A percentile compares a stretch with the other conserved stretches of the same genome.
Evolutionary conservation across 2,329 filamentous ascomycete genomes (phyloP).

Genomic region (Ophiobolus disseminans): DNA sequence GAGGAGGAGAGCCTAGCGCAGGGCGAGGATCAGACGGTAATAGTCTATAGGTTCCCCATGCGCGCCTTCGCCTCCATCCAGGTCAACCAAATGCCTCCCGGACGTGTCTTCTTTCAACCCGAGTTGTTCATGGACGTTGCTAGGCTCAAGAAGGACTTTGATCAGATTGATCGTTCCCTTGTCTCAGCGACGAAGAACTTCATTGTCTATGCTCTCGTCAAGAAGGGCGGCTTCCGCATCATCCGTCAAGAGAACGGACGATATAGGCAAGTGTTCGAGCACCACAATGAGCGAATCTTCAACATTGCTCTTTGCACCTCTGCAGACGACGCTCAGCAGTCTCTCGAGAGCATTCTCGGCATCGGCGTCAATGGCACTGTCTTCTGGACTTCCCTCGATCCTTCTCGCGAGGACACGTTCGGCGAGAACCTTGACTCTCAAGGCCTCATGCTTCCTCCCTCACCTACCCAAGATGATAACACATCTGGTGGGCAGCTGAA

Average conservation of each 20-base stretch:
- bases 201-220: conserved; percentile 93
- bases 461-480: conserved; percentile 85
- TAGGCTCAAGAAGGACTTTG: conserved; percentile 94
- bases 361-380: conserved; percentile 94
- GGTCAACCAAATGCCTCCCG: conserved; percentile 65
- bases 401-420: conserved; percentile 59
- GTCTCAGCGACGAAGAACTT: conserved; percentile 88
- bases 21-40: conserved; percentile 71
- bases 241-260: conserved; percentile 93
- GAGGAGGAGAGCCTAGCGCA: conserved; percentile 72
- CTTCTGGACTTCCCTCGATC: conserved; percentile 82
- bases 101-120: conserved; percentile 70
- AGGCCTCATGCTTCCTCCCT: conserved; percentile 87
- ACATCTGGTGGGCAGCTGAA: conserved; percentile 91
- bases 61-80: conserved; percentile 92
- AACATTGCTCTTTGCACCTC: conserved; percentile 83
- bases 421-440: conserved; percentile 85
- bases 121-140: conserved; percentile 91
- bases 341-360: conserved; percentile 78
- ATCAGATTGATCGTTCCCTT: conserved; percentile 93
- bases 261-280: conserved; percentile 89
- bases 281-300: conserved; percentile 92
- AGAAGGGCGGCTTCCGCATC: conserved; percentile 88
- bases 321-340: conserved; percentile 55
- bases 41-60: conserved; percentile 95